phyloP scores from a whole-genome alignment of 228 moss, liverwort and hornwort genomes.

The Sphagnum fallax region DNA sequence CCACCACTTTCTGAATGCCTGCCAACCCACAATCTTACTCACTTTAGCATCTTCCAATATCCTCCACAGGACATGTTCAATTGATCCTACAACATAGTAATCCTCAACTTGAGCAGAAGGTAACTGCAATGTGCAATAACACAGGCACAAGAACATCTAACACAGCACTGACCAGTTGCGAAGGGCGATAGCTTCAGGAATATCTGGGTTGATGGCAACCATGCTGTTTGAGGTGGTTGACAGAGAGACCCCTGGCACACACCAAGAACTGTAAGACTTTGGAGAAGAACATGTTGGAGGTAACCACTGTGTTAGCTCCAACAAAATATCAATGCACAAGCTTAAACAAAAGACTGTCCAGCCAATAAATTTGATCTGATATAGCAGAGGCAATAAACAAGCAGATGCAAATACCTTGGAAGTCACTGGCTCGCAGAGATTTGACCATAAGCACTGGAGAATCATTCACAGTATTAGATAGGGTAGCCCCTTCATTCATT shows the following conservation, averaged over 20 bases:
- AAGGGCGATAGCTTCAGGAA: slow-evolving; percentile 39
- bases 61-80: background rate
- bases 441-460: slow-evolving; percentile 51
- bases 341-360: too few relatives aligned
- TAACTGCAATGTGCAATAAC: background rate
- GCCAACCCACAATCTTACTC: background rate
- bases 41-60: background rate
- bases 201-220: slow-evolving; percentile 54
- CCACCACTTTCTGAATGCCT: slow-evolving; percentile 68
- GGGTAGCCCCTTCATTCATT: slow-evolving; percentile 38
- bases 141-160: too few relatives aligned
- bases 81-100: background rate
- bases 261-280: background rate
- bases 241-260: slow-evolving; percentile 62
- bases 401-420: slow-evolving; percentile 47
- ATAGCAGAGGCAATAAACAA: too few relatives aligned
- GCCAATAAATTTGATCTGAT: too few relatives aligned
- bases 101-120: background rate
- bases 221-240: slow-evolving; percentile 60
- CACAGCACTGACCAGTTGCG: slow-evolving; percentile 46
- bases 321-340: too few relatives aligned
- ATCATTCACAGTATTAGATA: slow-evolving; percentile 40
- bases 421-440: slow-evolving; percentile 64
- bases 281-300: too few relatives aligned
- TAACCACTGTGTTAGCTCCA: too few relatives aligned